Percentiles rank a stretch among this genome's conserved stretches.
These are phyloP conservation scores for Taxawa tesnikishii DNA, from an alignment of 2,329 filamentous ascomycete species.

Conservation along the genomic window DNA sequence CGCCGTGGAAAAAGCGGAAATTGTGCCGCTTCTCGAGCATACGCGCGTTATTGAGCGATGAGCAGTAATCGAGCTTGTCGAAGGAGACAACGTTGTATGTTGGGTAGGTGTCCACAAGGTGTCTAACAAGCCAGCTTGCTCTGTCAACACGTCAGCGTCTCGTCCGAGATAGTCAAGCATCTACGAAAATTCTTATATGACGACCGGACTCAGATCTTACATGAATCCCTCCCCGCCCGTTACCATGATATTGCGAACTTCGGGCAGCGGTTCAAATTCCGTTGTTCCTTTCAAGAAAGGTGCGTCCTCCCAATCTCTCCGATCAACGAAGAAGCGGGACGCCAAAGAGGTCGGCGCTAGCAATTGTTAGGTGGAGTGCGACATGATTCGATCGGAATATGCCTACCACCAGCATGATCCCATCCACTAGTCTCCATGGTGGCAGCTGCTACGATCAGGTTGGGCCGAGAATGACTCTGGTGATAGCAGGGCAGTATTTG, in stretches of 20 bases:
- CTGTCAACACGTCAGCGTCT: conserved; percentile 29
- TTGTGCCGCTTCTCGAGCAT: conserved; percentile 55
- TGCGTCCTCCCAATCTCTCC: conserved; percentile 64
- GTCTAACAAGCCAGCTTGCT: conserved; percentile 72
- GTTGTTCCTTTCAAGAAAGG: conserved; percentile 58
- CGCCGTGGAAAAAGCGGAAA: conserved; percentile 69
- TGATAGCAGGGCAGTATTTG: too few relatives aligned
- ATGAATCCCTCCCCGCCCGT: conserved; percentile 80
- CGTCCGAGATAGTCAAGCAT: not conserved
- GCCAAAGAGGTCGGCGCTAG: too few relatives aligned
- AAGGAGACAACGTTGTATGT: conserved; percentile 72
- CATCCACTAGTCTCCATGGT: too few relatives aligned
- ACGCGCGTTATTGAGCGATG: conserved; percentile 67
- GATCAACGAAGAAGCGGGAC: too few relatives aligned
- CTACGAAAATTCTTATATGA: too few relatives aligned
- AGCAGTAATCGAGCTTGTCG: conserved; percentile 75
- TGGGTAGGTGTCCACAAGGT: conserved; percentile 62
- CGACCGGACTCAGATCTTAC: conserved; percentile 34
- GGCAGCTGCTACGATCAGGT: too few relatives aligned
- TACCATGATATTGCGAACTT: conserved; percentile 70
- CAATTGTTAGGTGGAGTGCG: too few relatives aligned
- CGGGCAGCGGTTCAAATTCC: conserved; percentile 54
- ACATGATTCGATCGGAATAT: too few relatives aligned
- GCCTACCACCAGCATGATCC: too few relatives aligned
- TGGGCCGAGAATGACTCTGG: too few relatives aligned